phyloP scores from a whole-genome alignment of 1,284 basidiomycete species.

The Ceratobasidium sp. region DNA sequence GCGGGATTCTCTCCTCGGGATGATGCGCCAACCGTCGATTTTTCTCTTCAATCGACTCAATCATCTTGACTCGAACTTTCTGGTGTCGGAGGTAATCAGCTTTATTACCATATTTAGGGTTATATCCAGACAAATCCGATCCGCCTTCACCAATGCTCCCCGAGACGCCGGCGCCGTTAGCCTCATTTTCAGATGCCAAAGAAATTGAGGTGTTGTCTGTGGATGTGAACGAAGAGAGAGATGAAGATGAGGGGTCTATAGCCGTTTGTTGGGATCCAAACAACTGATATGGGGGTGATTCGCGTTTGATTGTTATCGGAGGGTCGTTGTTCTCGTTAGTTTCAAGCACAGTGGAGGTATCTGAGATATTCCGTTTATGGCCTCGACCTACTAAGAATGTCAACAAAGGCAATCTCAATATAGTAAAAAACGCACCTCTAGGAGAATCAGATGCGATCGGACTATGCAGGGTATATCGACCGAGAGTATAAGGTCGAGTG shows the following conservation, averaged over 20 bases:
- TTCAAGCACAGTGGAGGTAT: slow-evolving; percentile 37
- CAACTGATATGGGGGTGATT: slow-evolving; percentile 32
- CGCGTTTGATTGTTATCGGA: slow-evolving; percentile 15
- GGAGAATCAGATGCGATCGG: background rate
- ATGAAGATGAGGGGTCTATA: slow-evolving; percentile 35
- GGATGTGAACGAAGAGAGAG: slow-evolving; percentile 24
- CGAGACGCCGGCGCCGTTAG: background rate
- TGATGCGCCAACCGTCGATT: slow-evolving; percentile 17
- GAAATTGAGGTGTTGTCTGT: slow-evolving; percentile 8
- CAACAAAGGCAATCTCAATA: background rate
- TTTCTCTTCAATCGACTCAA: slow-evolving; percentile 38
- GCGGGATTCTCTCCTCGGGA: slow-evolving; percentile 10
- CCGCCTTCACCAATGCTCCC: background rate
- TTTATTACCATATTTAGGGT: slow-evolving; percentile 43
- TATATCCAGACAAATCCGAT: slow-evolving; percentile 33
- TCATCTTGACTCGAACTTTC: slow-evolving; percentile 33
- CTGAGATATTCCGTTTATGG: slow-evolving; percentile 16
- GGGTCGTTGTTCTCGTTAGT: background rate
- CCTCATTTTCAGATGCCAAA: slow-evolving; percentile 22
- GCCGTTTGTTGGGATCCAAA: slow-evolving; percentile 26
- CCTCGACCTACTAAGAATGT: background rate
- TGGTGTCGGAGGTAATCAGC: slow-evolving; percentile 37
- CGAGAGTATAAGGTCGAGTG: slow-evolving; percentile 20
- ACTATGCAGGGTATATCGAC: slow-evolving; percentile 23
- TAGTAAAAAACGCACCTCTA: slow-evolving; percentile 5